Percentiles rank a stretch among this genome's conserved stretches.
Conservation (phyloP, 2,329 filamentous ascomycete genomes). For the Diaporthe capsici region DNA sequence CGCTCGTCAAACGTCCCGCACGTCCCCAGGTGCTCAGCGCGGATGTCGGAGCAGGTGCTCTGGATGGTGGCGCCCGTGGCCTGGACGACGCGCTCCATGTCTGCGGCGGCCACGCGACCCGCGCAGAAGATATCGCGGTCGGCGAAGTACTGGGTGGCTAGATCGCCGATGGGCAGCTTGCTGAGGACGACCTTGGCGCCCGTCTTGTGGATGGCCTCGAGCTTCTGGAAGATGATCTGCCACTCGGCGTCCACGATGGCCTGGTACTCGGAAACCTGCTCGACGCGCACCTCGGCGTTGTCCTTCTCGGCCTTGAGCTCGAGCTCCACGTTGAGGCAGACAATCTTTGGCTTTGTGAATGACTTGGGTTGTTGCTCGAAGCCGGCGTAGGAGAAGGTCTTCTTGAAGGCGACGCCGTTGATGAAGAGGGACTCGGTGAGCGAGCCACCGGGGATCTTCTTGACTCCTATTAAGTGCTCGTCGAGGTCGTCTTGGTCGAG, state of each 20-base stretch:
- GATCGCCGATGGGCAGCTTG: constrained; percentile 96
- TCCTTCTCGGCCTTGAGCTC: constrained; percentile 99
- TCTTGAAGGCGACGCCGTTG: constrained; percentile 99
- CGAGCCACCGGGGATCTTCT: constrained; percentile 97
- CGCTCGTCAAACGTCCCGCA: constrained; percentile 94
- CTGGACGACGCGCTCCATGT: constrained; percentile 96
- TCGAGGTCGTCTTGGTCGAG: constrained; percentile 97
- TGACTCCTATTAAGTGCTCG: constrained; percentile 97
- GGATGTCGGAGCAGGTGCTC: constrained; percentile 97
- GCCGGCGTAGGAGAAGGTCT: constrained; percentile 98
- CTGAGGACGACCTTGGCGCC: constrained; percentile 97
- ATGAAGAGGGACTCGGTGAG: constrained; percentile 97
- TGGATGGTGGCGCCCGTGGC: constrained; percentile 93
- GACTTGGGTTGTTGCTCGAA: constrained; percentile 99
- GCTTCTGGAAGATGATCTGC: constrained; percentile 99
- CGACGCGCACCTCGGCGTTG: constrained; percentile 97
- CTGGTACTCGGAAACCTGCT: constrained; percentile 99
- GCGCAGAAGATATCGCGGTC: constrained; percentile 99
- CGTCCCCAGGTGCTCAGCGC: constrained; percentile 87
- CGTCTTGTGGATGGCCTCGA: constrained; percentile 93
- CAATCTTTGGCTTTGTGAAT: constrained; percentile 94
- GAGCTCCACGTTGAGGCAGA: constrained; percentile 97
- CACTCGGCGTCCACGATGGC: constrained; percentile 99
- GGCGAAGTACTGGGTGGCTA: constrained; percentile 98
- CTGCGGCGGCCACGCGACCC: constrained; percentile 89